Evolutionary conservation across 371 early-diverging fungal species (phyloP).

Genomic region (Mucor indicus): DNA sequence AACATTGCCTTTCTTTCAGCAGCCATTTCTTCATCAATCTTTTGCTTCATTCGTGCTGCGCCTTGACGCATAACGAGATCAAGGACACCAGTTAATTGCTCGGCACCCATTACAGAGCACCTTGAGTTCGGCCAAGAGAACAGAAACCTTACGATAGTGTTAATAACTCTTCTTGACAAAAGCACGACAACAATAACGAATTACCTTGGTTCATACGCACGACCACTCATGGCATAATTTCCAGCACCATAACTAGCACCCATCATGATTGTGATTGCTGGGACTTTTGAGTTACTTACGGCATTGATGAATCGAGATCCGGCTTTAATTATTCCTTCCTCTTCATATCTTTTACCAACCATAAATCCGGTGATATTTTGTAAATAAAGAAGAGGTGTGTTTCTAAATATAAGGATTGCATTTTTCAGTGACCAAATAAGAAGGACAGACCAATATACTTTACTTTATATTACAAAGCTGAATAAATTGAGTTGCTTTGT

Average conservation of each 20-base stretch:
- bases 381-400: slow-evolving; percentile 64
- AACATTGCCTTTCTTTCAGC: slow-evolving; percentile 55
- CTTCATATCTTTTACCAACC: slow-evolving; percentile 74
- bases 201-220: slow-evolving; percentile 69
- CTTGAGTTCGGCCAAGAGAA: slow-evolving; percentile 77
- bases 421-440: no score
- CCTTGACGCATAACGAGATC: slow-evolving; percentile 71
- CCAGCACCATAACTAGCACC: slow-evolving; percentile 79
- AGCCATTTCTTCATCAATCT: slow-evolving; percentile 62
- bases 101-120: slow-evolving; percentile 78
- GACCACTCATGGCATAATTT: slow-evolving; percentile 78
- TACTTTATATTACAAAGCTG: slow-evolving; percentile 72
- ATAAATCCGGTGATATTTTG: slow-evolving; percentile 82
- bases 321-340: slow-evolving; percentile 77
- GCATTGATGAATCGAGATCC: slow-evolving; percentile 77
- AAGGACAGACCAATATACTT: neutral
- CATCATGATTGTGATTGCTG: slow-evolving; percentile 73
- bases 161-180: no score
- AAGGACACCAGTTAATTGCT: slow-evolving; percentile 70
- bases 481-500: slow-evolving; percentile 78
- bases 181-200: no score
- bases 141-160: no score
- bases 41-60: slow-evolving; percentile 48
- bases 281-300: slow-evolving; percentile 68
- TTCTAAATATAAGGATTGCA: slow-evolving; percentile 34